Evolutionary conservation across 1,139 yeast genomes (phyloP).

Genomic region (Eremothecium gossypii): DNA sequence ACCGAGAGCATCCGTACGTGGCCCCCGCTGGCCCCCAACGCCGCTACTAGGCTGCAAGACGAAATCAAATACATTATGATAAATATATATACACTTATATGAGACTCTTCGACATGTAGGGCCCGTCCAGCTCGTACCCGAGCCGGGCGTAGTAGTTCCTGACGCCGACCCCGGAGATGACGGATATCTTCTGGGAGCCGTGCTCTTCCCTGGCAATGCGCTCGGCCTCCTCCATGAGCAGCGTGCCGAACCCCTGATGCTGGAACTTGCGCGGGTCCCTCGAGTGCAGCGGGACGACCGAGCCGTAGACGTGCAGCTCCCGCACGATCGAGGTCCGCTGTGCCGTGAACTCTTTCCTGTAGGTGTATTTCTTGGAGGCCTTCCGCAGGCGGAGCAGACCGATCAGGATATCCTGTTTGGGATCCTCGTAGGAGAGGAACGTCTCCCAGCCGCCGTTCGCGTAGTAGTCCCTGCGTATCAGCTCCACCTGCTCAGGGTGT

Average conservation of each 20-base stretch:
- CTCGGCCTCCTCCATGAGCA: constrained; percentile 97
- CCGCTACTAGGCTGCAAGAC: not conserved
- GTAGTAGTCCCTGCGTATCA: constrained; percentile 88
- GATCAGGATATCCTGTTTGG: constrained; percentile 88
- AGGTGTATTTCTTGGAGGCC: constrained; percentile 84
- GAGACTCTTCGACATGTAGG: constrained; percentile 73
- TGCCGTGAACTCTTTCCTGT: constrained; percentile 72
- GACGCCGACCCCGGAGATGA: constrained; percentile 96
- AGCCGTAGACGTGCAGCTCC: constrained; percentile 94
- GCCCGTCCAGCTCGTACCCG: constrained; percentile 91
- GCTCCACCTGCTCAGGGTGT: constrained; percentile 93
- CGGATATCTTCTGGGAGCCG: constrained; percentile 83
- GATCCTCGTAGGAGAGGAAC: constrained; percentile 91
- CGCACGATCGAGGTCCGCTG: constrained; percentile 91
- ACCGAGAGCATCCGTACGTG: too few species aligned
- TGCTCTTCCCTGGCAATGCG: constrained; percentile 93
- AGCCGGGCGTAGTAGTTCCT: constrained; percentile 87
- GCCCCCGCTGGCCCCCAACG: too few species aligned
- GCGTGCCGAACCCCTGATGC: constrained; percentile 98
- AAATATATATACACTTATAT: constrained; percentile 1
- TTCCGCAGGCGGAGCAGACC: constrained; percentile 83
- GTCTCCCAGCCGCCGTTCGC: constrained; percentile 99
- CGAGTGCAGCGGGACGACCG: constrained; percentile 95
- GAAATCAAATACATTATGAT: constrained; percentile 1
- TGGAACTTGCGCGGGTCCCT: constrained; percentile 97